Base-by-base conservation (phyloP, 352 stramenopile genomes). In the Globisporangium nunn region DNA sequence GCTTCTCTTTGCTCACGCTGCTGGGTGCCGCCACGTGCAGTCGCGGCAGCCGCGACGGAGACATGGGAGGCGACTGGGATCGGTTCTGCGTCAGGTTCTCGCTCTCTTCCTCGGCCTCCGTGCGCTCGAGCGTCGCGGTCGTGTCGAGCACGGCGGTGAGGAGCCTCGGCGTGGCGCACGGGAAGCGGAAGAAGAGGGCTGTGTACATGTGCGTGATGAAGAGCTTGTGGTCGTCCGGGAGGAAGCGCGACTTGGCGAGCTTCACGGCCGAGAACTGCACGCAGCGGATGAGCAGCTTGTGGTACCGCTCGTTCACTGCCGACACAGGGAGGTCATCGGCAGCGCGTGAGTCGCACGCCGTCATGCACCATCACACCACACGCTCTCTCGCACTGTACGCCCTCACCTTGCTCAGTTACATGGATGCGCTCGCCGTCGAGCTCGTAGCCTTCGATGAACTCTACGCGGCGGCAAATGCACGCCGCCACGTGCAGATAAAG, bases 141-240 rank as follows among this genome's bases (percentile, higher is more conserved):
- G 70, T 81, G 39, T 85, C 67, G 23, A 83, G 41, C 0, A 91
- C 52, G 14, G 75, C 74, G 31, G 84, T 61, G 54, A 91, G 58
- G 3, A 93, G 46, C 35, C 70, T 69, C 6, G 67, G 47, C 2
- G 61, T 66, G 3, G 74, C 46, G 45, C 74, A 70, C 17, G 79
- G 79, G 52, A 90, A 93, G 33, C 83, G 81, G 48, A 91, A 87
- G 59, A 75, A 88, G 35, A 89, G 68, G 4, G 67, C 67, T 5
- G 73, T 78, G 63, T 75, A 91, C 7, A 91, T 67, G 58, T 93
- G 83, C 14, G 75, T 74, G 8, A 81, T 74, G 50, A 93, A 89
- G 37, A 86, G 73, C 11, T 78, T 74, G 47, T 91, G 72, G 51
- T 93, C 83, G 54, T 91, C 79, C 4, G 81, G 63, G 40, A 91